A percentile compares a stretch with the other conserved stretches of the same genome.
Conservation (phyloP, 768 basidiomycete species). For the Boletellus ananiceps region DNA sequence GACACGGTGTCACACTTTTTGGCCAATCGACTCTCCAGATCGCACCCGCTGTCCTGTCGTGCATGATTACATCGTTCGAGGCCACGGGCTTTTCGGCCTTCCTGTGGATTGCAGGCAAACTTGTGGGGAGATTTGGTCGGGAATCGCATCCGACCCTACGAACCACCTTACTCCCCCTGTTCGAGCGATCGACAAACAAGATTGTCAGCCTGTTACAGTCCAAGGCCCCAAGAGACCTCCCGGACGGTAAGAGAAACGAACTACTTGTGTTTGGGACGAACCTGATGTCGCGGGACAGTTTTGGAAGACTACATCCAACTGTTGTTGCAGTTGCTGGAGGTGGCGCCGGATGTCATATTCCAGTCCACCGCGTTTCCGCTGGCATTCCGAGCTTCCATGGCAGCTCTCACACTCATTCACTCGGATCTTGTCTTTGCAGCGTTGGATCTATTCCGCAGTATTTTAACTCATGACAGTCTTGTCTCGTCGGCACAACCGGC, state of each 20-base stretch:
- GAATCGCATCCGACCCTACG: conserved; percentile 55
- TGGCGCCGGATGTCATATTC: conserved; percentile 74
- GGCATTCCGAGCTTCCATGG: conserved; percentile 71
- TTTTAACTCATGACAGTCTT: conserved; percentile 74
- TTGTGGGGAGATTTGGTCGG: conserved; percentile 71
- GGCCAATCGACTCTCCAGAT: conserved; percentile 59
- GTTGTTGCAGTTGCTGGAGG: conserved; percentile 60
- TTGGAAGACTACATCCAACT: conserved; percentile 92
- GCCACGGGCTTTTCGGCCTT: conserved; percentile 79
- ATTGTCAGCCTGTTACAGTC: conserved; percentile 62
- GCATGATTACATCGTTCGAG: conserved; percentile 79
- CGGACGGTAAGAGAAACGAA: conserved; percentile 70
- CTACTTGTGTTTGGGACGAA: neutral
- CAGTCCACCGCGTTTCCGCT: conserved; percentile 71
- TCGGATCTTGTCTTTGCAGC: conserved; percentile 78
- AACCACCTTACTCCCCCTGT: conserved; percentile 55
- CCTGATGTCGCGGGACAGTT: conserved; percentile 45
- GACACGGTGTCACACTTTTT: conserved; percentile 82
- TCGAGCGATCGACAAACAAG: conserved; percentile 73
- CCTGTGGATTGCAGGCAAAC: conserved; percentile 91
- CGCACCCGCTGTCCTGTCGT: conserved; percentile 62
- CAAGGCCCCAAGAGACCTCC: conserved; percentile 68
- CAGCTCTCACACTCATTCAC: conserved; percentile 77
- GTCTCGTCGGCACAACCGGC: conserved; percentile 45
- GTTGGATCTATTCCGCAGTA: conserved; percentile 71